Base-by-base conservation (phyloP, 2,329 filamentous ascomycete species). In the Fusarium staphyleae region DNA sequence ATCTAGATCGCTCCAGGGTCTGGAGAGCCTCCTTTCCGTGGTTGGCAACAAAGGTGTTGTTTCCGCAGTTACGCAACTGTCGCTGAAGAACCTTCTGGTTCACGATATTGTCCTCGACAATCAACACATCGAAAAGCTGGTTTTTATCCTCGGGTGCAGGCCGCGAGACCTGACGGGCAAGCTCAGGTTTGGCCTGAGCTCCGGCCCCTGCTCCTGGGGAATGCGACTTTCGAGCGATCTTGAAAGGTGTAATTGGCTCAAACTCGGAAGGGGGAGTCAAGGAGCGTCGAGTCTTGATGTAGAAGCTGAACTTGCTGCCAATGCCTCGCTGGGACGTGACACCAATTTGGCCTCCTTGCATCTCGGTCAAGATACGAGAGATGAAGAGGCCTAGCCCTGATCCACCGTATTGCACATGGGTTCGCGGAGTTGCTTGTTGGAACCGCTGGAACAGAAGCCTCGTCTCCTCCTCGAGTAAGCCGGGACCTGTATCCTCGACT, bases 271-370 rank as follows among this genome's bases (percentile, higher is more conserved):
- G 68, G 7, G 77, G 76, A 15, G 70, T 54, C 15, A 71, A 67
- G 39, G 78, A 85, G 74, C 81, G 86, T 66, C 85, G 84, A 47
- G 84, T 84, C 59, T 87, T 87, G 70, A 92, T 81, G 68, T 90
- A 92, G 69, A 93, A 92, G 22, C 85, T 87, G 70, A 92, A 92
- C 0, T 84, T 90, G 70, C 87, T 90, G 32, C 89, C 89, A 30
- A 84, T 78, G 11, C 87, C 88, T 51, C 85, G 81, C 55, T 83
- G 76, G 0, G 87, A 90, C 2, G 81, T 79, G 3, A 92, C 88
- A 7, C 88, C 88, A 48, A 92, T 90, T 68, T 91, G 87, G 3
- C 89, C 89, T 12, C 89, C 89, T 72, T 92, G 89, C 42, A 92
- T 75, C 68, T 92, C 88, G 2, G 87, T 89, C 41, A 93, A 75